Evolutionary conservation across 805 yeast genomes (phyloP).

Genomic region (Nakazawaea laoshanensis): DNA sequence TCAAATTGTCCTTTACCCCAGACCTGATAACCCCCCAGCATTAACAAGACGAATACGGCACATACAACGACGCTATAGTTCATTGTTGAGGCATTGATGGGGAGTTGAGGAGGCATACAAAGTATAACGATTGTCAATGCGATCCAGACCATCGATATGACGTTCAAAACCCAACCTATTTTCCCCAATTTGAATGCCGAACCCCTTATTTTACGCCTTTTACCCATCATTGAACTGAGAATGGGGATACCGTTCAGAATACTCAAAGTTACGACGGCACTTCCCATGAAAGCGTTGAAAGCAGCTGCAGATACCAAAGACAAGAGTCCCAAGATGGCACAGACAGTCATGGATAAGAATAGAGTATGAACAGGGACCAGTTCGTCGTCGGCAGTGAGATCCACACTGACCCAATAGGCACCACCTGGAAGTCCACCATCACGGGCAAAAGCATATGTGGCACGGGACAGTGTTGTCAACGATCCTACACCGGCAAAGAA

Average conservation of each 20-base stretch:
- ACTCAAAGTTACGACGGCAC: constrained; percentile 68
- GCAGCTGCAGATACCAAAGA: constrained; percentile 68
- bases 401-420: constrained; percentile 58
- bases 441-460: constrained; percentile 76
- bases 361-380: constrained; percentile 67
- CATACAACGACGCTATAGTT: constrained; percentile 65
- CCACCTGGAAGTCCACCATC: constrained; percentile 73
- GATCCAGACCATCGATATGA: constrained; percentile 53
- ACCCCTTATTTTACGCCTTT: constrained; percentile 54
- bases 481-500: constrained; percentile 75
- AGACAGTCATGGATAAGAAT: constrained; percentile 52
- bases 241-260: constrained; percentile 75
- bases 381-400: constrained; percentile 39
- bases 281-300: constrained; percentile 77
- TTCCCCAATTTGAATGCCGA: constrained; percentile 57
- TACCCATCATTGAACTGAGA: constrained; percentile 48
- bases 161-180: constrained; percentile 58
- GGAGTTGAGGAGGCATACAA: constrained; percentile 65
- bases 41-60: constrained; percentile 31
- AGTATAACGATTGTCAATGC: constrained; percentile 47
- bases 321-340: constrained; percentile 51
- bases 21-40: constrained; percentile 40
- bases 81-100: constrained; percentile 40
- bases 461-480: constrained; percentile 72
- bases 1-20: constrained; percentile 61